These are phyloP conservation scores for Boletellus ananas DNA, from an alignment of 768 basidiomycete species.

Conservation along the genomic window DNA sequence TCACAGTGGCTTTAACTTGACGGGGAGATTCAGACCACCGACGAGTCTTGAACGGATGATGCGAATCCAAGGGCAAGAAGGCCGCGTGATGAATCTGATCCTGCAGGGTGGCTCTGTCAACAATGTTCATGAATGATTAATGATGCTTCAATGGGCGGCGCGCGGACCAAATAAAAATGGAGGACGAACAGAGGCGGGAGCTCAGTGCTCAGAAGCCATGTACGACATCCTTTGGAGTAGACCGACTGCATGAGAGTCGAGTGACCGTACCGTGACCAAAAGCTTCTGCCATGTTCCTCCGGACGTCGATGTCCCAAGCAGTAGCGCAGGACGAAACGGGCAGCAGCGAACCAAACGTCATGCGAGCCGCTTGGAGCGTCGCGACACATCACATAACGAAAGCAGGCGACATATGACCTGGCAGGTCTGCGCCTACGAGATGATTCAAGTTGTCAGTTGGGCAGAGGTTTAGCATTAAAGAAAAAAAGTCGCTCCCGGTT, in stretches of 20 bases:
- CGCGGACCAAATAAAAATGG: constrained; percentile 19
- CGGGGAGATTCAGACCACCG: neutral
- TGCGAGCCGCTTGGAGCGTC: neutral
- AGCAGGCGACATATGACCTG: neutral
- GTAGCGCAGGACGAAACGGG: neutral
- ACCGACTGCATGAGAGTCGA: neutral
- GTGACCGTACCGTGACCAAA: neutral
- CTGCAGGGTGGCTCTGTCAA: constrained; percentile 9
- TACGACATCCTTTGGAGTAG: neutral
- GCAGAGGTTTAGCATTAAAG: no score
- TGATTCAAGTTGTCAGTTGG: neutral
- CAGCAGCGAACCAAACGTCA: neutral
- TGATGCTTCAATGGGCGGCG: neutral
- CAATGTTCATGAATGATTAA: constrained; percentile 7
- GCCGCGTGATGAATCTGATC: neutral
- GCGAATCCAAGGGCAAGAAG: neutral
- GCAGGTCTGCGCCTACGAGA: neutral
- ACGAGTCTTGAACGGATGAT: no score
- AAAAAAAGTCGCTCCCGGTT: no score
- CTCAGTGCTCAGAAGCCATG: neutral
- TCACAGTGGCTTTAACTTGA: neutral
- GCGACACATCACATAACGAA: neutral
- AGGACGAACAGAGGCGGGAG: constrained; percentile 6
- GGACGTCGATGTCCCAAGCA: no score
- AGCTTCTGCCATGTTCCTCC: neutral